These are phyloP conservation scores for Yamadazyma philogaea DNA, from an alignment of 805 yeast genomes.

Conservation along the genomic window DNA sequence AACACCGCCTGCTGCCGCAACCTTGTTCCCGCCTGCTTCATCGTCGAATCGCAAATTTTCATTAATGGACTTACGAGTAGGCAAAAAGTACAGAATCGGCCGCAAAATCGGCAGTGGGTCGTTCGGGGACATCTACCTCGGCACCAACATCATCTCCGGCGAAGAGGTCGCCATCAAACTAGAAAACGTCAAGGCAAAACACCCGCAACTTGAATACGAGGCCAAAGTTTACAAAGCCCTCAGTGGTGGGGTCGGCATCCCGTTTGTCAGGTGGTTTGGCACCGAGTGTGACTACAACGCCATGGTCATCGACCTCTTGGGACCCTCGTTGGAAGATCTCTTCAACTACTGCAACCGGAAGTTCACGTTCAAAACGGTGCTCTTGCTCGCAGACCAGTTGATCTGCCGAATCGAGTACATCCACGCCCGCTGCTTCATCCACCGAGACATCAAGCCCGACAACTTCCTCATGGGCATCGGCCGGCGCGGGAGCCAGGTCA, in stretches of 20 bases:
- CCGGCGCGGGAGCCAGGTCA: constrained; percentile 90
- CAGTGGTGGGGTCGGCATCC: constrained; percentile 96
- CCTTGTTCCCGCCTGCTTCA: neutral
- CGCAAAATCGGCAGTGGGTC: constrained; percentile 97
- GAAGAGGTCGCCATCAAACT: constrained; percentile 97
- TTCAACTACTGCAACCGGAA: constrained; percentile 95
- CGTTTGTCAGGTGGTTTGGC: constrained; percentile 93
- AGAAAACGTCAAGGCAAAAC: constrained; percentile 86
- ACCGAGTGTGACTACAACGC: constrained; percentile 96
- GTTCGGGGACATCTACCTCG: constrained; percentile 92
- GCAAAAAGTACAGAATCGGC: constrained; percentile 90
- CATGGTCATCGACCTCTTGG: constrained; percentile 92
- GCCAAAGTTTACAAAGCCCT: constrained; percentile 92
- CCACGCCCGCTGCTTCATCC: constrained; percentile 90
- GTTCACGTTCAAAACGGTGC: constrained; percentile 89
- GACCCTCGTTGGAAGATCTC: constrained; percentile 92
- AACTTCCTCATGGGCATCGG: constrained; percentile 88
- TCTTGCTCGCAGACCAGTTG: constrained; percentile 90
- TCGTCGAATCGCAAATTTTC: constrained; percentile 1
- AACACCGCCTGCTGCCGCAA: neutral
- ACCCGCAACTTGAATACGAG: constrained; percentile 96
- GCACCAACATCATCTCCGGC: constrained; percentile 91
- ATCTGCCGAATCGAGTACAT: constrained; percentile 91
- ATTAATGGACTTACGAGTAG: constrained; percentile 44
- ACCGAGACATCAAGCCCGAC: constrained; percentile 81